Percentiles rank a stretch among this genome's conserved stretches.
phyloP scores from a whole-genome alignment of 139 green algal species.

The Dunaliella primolecta region DNA sequence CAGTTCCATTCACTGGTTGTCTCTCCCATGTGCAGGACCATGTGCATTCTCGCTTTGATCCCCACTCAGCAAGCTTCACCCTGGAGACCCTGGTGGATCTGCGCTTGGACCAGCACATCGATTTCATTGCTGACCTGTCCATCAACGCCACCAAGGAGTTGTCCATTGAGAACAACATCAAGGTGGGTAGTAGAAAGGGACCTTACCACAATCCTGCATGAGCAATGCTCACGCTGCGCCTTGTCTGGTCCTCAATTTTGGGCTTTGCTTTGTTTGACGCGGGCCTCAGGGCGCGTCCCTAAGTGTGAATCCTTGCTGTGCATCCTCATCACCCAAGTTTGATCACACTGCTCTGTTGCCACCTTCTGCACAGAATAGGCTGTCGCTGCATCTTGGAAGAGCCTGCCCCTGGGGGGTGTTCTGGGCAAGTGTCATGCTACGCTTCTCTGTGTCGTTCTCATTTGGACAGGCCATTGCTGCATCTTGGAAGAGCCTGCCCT shows the following conservation, averaged over 20 bases:
- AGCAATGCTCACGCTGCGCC: too few relatives aligned
- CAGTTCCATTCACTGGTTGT: neutral
- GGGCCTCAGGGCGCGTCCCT: too few relatives aligned
- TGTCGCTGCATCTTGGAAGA: conserved; percentile 38
- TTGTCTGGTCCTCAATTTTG: too few relatives aligned
- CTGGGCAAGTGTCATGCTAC: too few relatives aligned
- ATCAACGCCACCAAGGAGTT: conserved; percentile 76
- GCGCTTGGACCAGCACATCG: conserved; percentile 68
- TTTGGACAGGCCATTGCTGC: conserved; percentile 32
- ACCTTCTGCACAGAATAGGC: too few relatives aligned
- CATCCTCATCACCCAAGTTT: too few relatives aligned
- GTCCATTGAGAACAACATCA: conserved; percentile 63
- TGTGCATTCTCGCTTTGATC: conserved; percentile 62
- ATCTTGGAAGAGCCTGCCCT: conserved; percentile 41
- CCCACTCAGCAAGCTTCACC: conserved; percentile 63
- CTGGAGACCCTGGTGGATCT: conserved; percentile 72
- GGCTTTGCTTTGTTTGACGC: too few relatives aligned
- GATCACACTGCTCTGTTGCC: too few relatives aligned
- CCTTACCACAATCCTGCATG: too few relatives aligned
- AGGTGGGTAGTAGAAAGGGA: conserved; percentile 21
- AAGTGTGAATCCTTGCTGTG: too few relatives aligned
- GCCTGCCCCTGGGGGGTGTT: conserved; percentile 59
- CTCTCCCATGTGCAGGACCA: conserved; percentile 20
- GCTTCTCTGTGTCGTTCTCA: too few relatives aligned
- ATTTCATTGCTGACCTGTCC: conserved; percentile 78